Percentiles rank a stretch among this genome's conserved stretches.
Conservation (phyloP, 352 stramenopile genomes). For the Pythium dissotocum region DNA sequence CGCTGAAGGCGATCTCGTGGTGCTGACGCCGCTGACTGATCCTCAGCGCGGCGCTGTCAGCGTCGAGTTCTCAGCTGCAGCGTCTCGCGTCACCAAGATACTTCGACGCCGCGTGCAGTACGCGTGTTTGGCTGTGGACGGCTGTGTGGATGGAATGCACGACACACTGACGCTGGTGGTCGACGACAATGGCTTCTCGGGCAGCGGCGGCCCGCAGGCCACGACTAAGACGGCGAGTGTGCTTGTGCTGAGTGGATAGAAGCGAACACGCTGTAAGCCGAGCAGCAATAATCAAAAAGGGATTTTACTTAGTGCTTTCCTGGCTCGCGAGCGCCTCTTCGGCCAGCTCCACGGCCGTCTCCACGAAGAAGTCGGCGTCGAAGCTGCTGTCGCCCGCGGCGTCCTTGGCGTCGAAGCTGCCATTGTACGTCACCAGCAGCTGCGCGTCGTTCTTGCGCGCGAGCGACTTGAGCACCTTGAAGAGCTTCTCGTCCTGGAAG, state of each 20-base stretch:
- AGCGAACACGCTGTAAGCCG: background rate
- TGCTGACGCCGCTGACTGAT: background rate
- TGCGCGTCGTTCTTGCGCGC: conserved; percentile 81
- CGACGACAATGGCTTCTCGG: conserved; percentile 62
- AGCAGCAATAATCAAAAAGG: conserved; percentile 14
- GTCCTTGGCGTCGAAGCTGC: conserved; percentile 51
- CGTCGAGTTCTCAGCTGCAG: conserved; percentile 44
- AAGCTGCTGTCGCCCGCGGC: conserved; percentile 44
- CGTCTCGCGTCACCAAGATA: conserved; percentile 22
- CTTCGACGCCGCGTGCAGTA: conserved; percentile 43
- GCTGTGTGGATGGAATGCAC: conserved; percentile 28
- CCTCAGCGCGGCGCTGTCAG: conserved; percentile 5
- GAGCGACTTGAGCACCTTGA: conserved; percentile 85
- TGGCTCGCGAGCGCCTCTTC: conserved; percentile 47
- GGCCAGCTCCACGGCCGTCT: conserved; percentile 79
- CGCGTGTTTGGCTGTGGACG: conserved; percentile 25
- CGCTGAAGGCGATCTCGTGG: background rate
- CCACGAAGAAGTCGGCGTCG: conserved; percentile 82
- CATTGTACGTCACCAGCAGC: conserved; percentile 78
- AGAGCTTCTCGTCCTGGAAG: conserved; percentile 60
- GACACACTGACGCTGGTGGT: conserved; percentile 51
- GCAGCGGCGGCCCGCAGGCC: conserved; percentile 34
- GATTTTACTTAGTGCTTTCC: conserved; percentile 24
- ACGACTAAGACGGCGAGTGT: conserved; percentile 16
- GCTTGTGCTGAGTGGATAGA: conserved; percentile 18